Conservation (phyloP, 225 moss, liverwort and hornwort species). For the Sphagnum tenellum region DNA sequence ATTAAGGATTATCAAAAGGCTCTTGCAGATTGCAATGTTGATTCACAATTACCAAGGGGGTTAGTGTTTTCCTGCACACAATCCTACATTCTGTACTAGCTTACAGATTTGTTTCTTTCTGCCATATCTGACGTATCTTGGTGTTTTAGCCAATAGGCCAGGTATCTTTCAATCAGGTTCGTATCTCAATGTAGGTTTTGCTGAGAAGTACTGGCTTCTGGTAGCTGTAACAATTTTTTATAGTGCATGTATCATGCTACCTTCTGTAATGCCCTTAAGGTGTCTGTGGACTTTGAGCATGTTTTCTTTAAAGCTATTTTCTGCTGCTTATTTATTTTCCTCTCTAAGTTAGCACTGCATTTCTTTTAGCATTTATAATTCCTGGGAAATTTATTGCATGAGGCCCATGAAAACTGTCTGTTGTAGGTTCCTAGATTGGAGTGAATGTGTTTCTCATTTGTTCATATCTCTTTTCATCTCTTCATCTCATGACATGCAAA, state of each 20-base stretch:
- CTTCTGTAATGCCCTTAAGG: too few relatives aligned
- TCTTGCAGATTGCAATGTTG: conserved; percentile 26
- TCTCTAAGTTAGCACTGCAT: background rate
- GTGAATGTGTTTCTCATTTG: background rate
- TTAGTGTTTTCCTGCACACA: conserved; percentile 5
- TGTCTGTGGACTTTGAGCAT: too few relatives aligned
- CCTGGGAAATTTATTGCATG: background rate
- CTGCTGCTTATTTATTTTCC: too few relatives aligned
- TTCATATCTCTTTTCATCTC: background rate
- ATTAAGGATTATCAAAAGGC: conserved; percentile 30
- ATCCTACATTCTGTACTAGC: background rate
- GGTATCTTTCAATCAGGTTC: background rate
- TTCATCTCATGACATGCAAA: background rate
- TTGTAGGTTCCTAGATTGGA: background rate
- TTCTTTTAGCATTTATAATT: background rate
- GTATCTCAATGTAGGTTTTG: background rate
- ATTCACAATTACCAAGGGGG: conserved; percentile 32
- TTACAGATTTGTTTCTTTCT: background rate
- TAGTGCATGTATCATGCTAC: too few relatives aligned
- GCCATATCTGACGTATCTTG: background rate
- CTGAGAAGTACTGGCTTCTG: background rate
- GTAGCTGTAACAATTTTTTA: background rate
- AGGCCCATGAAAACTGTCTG: background rate
- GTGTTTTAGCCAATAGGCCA: too few relatives aligned
- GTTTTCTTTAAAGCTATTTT: too few relatives aligned